Conservation (phyloP, 2,329 filamentous ascomycete genomes). For the Alternaria dauci region DNA sequence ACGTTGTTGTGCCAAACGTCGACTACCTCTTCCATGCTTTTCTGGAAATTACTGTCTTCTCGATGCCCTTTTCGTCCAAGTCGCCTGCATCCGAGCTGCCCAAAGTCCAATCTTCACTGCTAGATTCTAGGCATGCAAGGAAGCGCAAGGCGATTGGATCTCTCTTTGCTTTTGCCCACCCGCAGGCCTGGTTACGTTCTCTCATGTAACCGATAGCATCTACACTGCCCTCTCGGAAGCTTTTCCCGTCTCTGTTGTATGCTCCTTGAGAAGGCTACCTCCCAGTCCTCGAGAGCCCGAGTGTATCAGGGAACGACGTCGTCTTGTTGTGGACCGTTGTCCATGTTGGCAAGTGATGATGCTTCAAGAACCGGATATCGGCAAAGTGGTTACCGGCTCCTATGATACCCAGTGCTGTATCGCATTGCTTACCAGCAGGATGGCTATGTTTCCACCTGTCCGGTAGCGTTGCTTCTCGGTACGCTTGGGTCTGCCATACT, state of each 20-base stretch:
- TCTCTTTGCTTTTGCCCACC: slow-evolving; percentile 48
- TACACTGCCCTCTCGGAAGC: slow-evolving; percentile 35
- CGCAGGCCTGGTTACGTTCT: slow-evolving; percentile 49
- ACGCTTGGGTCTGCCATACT: slow-evolving; percentile 36
- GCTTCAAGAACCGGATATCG: slow-evolving; percentile 50
- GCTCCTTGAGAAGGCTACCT: slow-evolving; percentile 45
- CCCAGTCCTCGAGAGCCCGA: slow-evolving; percentile 51
- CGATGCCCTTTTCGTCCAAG: slow-evolving; percentile 8
- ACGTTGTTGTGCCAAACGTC: slow-evolving; percentile 53
- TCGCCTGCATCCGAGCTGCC: slow-evolving; percentile 11
- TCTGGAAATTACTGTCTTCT: slow-evolving; percentile 24
- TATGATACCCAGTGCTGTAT: slow-evolving; percentile 48
- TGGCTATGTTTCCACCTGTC: slow-evolving; percentile 23
- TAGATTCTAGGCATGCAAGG: slow-evolving; percentile 47
- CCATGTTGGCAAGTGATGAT: slow-evolving; percentile 9
- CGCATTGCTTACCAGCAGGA: slow-evolving; percentile 44
- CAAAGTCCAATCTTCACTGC: slow-evolving; percentile 35
- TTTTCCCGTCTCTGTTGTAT: slow-evolving; percentile 32
- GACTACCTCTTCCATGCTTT: slow-evolving; percentile 36
- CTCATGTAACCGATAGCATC: slow-evolving; percentile 42
- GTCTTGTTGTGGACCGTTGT: slow-evolving; percentile 29
- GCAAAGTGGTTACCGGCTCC: slow-evolving; percentile 52
- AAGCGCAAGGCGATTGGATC: slow-evolving; percentile 53
- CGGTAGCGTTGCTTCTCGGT: slow-evolving; percentile 43
- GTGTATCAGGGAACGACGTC: slow-evolving; percentile 50